Percentiles rank a stretch among this genome's conserved stretches.
phyloP scores from a whole-genome alignment of 306 rosid genomes.

The Prunus padus region DNA sequence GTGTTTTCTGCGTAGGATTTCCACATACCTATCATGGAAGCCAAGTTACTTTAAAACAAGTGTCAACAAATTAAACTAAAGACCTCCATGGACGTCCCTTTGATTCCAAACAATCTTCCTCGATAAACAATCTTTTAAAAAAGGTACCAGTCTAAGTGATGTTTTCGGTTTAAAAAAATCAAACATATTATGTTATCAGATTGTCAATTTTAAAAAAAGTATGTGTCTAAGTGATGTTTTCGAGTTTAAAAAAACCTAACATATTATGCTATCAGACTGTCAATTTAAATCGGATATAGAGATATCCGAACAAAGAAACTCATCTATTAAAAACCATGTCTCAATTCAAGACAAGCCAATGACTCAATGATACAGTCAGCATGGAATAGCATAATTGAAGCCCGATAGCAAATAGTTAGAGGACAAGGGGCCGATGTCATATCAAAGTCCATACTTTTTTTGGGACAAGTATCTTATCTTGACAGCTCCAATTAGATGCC shows the following conservation, averaged over 20 bases:
- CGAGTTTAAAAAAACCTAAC: not conserved
- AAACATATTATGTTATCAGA: not conserved
- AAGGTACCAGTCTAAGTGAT: not conserved
- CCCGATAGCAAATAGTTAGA: not conserved
- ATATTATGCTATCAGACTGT: not conserved
- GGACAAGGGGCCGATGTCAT: not conserved
- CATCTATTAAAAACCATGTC: not conserved
- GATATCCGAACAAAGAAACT: not conserved
- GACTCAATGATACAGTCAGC: not conserved
- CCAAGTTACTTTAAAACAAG: not conserved
- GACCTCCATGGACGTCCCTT: not conserved
- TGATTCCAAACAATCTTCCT: not conserved
- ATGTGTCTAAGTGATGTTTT: not conserved
- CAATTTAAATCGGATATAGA: no score
- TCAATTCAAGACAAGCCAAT: not conserved
- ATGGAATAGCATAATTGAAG: not conserved
- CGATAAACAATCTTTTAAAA: not conserved
- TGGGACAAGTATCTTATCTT: slow-evolving; percentile 37
- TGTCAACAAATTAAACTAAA: no score
- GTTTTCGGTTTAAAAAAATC: not conserved
- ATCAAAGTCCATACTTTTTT: slow-evolving; percentile 14
- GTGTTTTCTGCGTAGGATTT: slow-evolving; percentile 55
- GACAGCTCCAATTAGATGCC: slow-evolving; percentile 24
- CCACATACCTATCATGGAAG: slow-evolving; percentile 22
- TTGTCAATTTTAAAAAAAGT: not conserved